Base-by-base conservation (phyloP, 2,329 filamentous ascomycete species). In the Colletotrichum brevisporum region DNA sequence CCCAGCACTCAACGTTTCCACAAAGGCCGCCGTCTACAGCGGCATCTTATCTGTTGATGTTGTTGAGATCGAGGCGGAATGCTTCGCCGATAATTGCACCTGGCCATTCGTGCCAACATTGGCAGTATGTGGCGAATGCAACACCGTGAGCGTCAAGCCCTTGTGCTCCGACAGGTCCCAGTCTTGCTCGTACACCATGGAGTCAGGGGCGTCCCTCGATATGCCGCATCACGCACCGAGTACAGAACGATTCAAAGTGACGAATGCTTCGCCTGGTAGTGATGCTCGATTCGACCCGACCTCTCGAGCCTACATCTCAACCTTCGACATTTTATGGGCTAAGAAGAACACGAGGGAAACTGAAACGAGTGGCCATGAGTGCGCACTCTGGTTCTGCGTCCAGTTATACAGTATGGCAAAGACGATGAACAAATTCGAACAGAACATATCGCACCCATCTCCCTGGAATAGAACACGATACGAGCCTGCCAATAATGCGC, bases 361-460 rank as follows among this genome's bases (percentile, higher is more conserved):
- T 0, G 55, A 70, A 5, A 70, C 54, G 0, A 73, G 70, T 12
- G 80, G 74, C 4, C 71, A 73, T n/a, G 75, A 79, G 57, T 82
- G 80, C 50, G 74, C 75, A 0, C 53, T 82, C 1, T 82, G 79
- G 80, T 79, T 81, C 62, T 82, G 81, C 56, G 73, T 81, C 21
- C 75, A 78, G 61, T 76, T 74, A 12, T 78, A 76, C 64, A 74
- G 75, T 16, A 67, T 79, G 26, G 72, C 70, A 2, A 74, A 79
- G 5, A 72, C 50, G 16, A 80, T 21, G 78, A 80, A 80, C 18
- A 67, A 72, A 39, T 67, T 76, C 18, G 73, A 72, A 6, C 76
- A 77, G 50, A 73, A 54, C 0, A 50, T 75, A 1, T 61, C 74
- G 5, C 72, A 47, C 21, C 21, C 21, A 3, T 24, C 21, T 4